A percentile compares a stretch with the other conserved stretches of the same genome.
Conservation (phyloP, 257 asterid genomes). For the Primulina tabacum region DNA sequence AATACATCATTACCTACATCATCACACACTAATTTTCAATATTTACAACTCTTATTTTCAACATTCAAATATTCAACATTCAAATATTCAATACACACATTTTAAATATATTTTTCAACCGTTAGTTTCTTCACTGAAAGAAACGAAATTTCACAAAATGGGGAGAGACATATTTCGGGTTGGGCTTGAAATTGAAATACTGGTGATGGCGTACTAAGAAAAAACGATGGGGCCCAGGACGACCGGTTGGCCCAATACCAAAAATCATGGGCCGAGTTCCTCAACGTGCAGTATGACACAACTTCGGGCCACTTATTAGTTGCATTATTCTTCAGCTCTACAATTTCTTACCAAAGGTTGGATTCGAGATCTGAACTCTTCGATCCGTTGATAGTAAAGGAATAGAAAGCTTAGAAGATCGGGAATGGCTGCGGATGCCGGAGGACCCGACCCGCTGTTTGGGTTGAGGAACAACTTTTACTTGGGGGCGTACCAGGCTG, state of each 20-base stretch:
- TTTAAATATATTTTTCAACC: too few species aligned
- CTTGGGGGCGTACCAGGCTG: conserved; percentile 93
- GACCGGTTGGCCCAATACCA: neutral
- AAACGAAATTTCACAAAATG: too few species aligned
- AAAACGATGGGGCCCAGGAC: neutral
- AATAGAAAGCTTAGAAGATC: neutral
- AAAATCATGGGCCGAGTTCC: neutral
- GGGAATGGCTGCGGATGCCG: conserved; percentile 41
- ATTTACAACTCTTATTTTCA: too few species aligned
- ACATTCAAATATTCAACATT: too few species aligned
- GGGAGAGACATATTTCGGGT: neutral
- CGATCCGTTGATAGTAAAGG: neutral
- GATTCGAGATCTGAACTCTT: neutral
- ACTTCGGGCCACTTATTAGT: neutral
- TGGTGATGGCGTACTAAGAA: too few species aligned
- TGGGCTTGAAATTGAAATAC: neutral
- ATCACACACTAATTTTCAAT: too few species aligned
- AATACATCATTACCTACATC: too few species aligned
- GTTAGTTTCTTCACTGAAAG: too few species aligned
- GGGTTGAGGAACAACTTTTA: conserved; percentile 86
- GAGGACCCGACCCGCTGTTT: conserved; percentile 87
- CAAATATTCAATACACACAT: too few species aligned
- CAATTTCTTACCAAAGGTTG: neutral
- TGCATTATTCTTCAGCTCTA: neutral
- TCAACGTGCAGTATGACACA: neutral